Percentiles rank a stretch among this genome's conserved stretches.
phyloP scores from a whole-genome alignment of 1,284 basidiomycete genomes.

The Moniliella sp. region DNA sequence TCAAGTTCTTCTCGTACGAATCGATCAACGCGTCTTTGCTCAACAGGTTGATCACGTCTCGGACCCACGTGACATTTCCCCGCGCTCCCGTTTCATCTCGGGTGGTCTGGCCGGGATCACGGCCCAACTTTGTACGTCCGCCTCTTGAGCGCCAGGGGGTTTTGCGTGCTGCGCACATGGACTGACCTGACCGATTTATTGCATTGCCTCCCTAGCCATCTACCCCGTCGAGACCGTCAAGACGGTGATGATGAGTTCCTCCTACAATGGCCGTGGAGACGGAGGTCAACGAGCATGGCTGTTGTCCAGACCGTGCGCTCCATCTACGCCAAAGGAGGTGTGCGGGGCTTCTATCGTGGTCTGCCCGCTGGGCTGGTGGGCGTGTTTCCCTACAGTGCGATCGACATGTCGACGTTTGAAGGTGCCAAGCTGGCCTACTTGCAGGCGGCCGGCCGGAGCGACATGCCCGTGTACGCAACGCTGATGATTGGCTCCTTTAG shows the following conservation, averaged over 20 bases:
- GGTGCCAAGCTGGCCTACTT: conserved; percentile 36
- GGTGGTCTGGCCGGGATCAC: conserved; percentile 85
- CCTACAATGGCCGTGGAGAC: conserved; percentile 37
- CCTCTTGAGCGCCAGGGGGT: no score
- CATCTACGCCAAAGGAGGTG: conserved; percentile 57
- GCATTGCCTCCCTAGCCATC: no score
- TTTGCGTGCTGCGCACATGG: no score
- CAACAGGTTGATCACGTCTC: conserved; percentile 73
- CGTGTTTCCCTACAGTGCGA: conserved; percentile 36
- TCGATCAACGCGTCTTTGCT: conserved; percentile 82
- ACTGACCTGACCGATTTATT: no score
- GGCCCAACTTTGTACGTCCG: no score
- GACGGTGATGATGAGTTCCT: conserved; percentile 53
- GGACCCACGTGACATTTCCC: conserved; percentile 70
- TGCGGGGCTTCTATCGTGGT: conserved; percentile 73
- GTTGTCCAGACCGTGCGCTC: conserved; percentile 42
- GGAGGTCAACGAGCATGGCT: conserved; percentile 42
- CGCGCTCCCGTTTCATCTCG: conserved; percentile 71
- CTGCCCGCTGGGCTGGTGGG: conserved; percentile 43
- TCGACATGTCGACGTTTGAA: conserved; percentile 36
- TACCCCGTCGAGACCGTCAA: conserved; percentile 33
- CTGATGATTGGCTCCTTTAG: conserved; percentile 35
- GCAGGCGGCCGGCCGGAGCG: conserved; percentile 34
- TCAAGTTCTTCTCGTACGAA: conserved; percentile 96
- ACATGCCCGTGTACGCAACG: conserved; percentile 34